Percentiles rank a stretch among this genome's conserved stretches.
These are phyloP conservation scores for Cladosporium velox DNA, from an alignment of 2,329 filamentous ascomycete genomes.

Conservation along the genomic window DNA sequence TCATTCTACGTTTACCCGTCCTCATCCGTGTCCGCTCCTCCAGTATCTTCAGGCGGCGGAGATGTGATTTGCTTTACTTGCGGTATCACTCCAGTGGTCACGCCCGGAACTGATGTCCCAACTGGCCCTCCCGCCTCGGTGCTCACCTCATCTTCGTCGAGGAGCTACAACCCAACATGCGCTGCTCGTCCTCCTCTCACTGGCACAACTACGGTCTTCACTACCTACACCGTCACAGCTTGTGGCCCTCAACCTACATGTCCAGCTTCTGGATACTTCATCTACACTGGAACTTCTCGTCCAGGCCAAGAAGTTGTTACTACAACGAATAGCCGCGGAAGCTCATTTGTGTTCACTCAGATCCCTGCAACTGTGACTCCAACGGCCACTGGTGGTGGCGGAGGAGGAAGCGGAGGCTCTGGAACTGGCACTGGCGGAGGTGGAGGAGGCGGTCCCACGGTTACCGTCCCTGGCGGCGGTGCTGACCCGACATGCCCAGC, in stretches of 20 bases:
- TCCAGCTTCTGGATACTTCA: conserved; percentile 31
- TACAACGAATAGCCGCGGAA: conserved; percentile 27
- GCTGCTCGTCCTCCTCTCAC: conserved; percentile 23
- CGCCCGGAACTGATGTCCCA: conserved; percentile 20
- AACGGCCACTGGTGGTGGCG: background rate
- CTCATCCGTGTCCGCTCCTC: conserved; percentile 21
- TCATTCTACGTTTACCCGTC: conserved; percentile 28
- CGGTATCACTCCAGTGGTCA: conserved; percentile 31
- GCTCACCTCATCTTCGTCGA: background rate
- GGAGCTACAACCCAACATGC: conserved; percentile 22
- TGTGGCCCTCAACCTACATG: conserved; percentile 35
- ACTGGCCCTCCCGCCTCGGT: conserved; percentile 5
- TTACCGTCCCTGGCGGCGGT: background rate
- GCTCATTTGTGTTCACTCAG: conserved; percentile 28
- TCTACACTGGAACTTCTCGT: conserved; percentile 25
- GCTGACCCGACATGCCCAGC: conserved; percentile 33
- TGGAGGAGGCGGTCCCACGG: conserved; percentile 16
- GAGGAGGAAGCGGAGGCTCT: conserved; percentile 12
- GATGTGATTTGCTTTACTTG: conserved; percentile 34
- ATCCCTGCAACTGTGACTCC: conserved; percentile 23
- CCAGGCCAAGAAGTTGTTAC: conserved; percentile 27
- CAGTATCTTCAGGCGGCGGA: background rate
- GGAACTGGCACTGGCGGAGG: conserved; percentile 12
- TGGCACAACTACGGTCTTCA: conserved; percentile 37
- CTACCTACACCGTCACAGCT: conserved; percentile 35